Percentiles rank a stretch among this genome's conserved stretches.
phyloP scores from a whole-genome alignment of 2,329 filamentous ascomycete species.

The Tolypocladium amazonense region DNA sequence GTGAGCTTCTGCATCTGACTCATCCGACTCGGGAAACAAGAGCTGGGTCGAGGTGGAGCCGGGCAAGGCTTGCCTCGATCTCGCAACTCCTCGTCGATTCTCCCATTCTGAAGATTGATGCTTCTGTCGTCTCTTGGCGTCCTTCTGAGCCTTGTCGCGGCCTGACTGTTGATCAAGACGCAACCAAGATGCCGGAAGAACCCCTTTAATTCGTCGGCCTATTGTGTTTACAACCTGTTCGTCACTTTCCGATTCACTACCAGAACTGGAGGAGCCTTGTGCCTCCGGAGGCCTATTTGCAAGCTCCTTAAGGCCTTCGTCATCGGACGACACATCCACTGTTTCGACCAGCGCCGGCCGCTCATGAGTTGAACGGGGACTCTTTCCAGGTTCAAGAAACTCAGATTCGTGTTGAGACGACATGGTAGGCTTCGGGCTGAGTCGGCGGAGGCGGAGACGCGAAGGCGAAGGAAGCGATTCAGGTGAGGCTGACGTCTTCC shows the following conservation, averaged over 20 bases:
- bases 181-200: slow-evolving; percentile 58
- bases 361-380: no score
- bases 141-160: slow-evolving; percentile 19
- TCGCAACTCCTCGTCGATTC: slow-evolving; percentile 37
- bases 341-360: neutral
- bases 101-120: slow-evolving; percentile 26
- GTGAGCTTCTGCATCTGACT: slow-evolving; percentile 31
- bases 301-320: slow-evolving; percentile 7
- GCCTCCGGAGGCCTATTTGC: neutral
- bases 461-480: neutral
- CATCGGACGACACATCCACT: slow-evolving; percentile 13
- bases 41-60: slow-evolving; percentile 18
- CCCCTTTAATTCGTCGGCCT: slow-evolving; percentile 42
- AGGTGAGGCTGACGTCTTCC: neutral
- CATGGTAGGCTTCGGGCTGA: neutral
- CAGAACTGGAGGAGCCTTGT: slow-evolving; percentile 8
- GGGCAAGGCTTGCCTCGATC: slow-evolving; percentile 26
- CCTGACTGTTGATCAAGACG: slow-evolving; percentile 42
- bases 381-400: neutral
- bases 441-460: neutral
- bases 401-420: neutral
- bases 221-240: slow-evolving; percentile 28
- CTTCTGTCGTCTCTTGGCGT: slow-evolving; percentile 14
- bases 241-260: slow-evolving; percentile 27
- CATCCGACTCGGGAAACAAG: slow-evolving; percentile 34